Percentiles rank a stretch among this genome's conserved stretches.
These are phyloP conservation scores for Aspergillus tubingensis DNA, from an alignment of 2,329 filamentous ascomycete species.

Conservation along the genomic window DNA sequence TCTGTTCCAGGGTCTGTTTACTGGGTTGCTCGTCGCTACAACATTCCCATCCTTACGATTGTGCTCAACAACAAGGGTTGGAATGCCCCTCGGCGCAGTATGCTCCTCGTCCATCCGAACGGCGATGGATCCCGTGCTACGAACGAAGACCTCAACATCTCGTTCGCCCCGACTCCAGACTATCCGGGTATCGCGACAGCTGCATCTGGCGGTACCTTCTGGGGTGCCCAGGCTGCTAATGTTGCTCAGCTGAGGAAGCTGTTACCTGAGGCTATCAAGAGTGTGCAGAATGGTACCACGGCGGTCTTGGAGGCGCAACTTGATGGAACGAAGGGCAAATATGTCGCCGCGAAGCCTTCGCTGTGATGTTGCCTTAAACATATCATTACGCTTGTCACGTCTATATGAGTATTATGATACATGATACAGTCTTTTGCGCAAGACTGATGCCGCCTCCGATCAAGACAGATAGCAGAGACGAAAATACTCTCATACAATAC, in stretches of 20 bases:
- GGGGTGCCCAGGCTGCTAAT: constrained; percentile 61
- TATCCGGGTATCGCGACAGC: constrained; percentile 69
- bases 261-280: constrained; percentile 60
- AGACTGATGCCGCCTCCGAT: neutral
- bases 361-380: neutral
- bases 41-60: constrained; percentile 66
- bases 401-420: neutral
- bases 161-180: constrained; percentile 65
- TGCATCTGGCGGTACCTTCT: constrained; percentile 62
- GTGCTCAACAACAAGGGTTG: constrained; percentile 72
- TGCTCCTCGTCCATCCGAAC: constrained; percentile 66
- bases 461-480: neutral
- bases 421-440: neutral
- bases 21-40: constrained; percentile 68
- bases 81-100: constrained; percentile 64
- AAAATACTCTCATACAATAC: no score
- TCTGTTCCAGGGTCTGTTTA: constrained; percentile 66
- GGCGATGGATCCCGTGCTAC: constrained; percentile 62
- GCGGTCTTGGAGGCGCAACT: constrained; percentile 65
- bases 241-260: constrained; percentile 57
- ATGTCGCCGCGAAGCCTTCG: constrained; percentile 28
- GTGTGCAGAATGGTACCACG: constrained; percentile 57
- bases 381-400: neutral
- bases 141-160: constrained; percentile 67
- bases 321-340: constrained; percentile 59